Percentiles rank a stretch among this genome's conserved stretches.
Conservation (phyloP, 805 yeast species). For the Priceomyces castillae region DNA sequence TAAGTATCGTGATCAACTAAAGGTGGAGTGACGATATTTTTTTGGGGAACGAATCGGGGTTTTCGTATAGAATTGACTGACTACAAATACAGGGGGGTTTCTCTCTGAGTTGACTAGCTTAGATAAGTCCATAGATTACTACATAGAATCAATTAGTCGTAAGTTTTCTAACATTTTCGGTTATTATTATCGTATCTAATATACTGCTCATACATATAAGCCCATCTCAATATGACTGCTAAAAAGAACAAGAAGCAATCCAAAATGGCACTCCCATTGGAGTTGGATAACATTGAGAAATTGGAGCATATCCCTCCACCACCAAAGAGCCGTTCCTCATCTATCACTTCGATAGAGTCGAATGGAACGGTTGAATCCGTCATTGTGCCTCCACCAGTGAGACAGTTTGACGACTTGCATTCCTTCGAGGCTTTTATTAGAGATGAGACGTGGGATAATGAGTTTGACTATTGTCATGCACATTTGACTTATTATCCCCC, state of each 20-base stretch:
- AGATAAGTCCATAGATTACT: too few relatives aligned
- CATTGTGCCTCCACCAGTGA: slow-evolving; percentile 39
- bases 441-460: slow-evolving; percentile 76
- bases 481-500: slow-evolving; percentile 71
- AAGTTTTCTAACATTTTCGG: too few relatives aligned
- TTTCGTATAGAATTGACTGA: background rate
- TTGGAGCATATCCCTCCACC: slow-evolving; percentile 37
- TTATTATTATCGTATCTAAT: too few relatives aligned
- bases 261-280: slow-evolving; percentile 24
- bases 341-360: slow-evolving; percentile 40
- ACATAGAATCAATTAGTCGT: too few relatives aligned
- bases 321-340: slow-evolving; percentile 38
- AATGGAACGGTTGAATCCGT: slow-evolving; percentile 27
- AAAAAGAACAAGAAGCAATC: slow-evolving; percentile 31
- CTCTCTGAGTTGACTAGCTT: background rate
- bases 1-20: slow-evolving; percentile 7
- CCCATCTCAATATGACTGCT: slow-evolving; percentile 18
- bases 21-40: slow-evolving; percentile 7
- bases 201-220: background rate
- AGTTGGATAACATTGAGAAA: slow-evolving; percentile 37
- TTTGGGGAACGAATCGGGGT: background rate
- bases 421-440: slow-evolving; percentile 62
- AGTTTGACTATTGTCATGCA: slow-evolving; percentile 66
- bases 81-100: background rate
- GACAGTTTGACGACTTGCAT: slow-evolving; percentile 59